Base-by-base conservation (phyloP, 331 rosid genomes). In the Pyracantha coccinea region DNA sequence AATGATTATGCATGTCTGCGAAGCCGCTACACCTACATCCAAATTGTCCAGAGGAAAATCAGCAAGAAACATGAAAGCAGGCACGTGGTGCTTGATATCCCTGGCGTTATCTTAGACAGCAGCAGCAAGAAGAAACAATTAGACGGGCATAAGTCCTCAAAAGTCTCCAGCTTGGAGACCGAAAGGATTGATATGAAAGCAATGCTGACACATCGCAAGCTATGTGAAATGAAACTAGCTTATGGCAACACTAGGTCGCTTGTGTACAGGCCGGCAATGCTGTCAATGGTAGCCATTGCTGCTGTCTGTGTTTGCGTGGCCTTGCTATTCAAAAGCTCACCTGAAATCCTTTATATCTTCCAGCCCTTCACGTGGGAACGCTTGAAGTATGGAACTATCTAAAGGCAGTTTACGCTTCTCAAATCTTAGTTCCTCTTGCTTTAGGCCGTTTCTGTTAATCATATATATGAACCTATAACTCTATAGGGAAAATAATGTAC, bases 241-340 rank as follows among this genome's bases (percentile, higher is more conserved):
- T 84, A 84, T 17, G 74, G 89, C 50, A 75, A 28, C 44, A 82
- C 88, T 31, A 82, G 81, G 8, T 88, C 94, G 17, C 79, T 87
- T 75, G 86, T 89, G 62, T 91, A 91, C 82, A 79, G 92, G 80
- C 98, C 98, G 0, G 97, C 93, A 54, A 85, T 93, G 94, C 90
- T 93, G 15, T 93, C 98, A 2, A 87, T 93, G 97, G 92, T 93
- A 52, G 91, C 93, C 68, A 87, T 93, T 72, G 98, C 98, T 28
- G 97, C 97, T 11, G 94, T 93, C 4, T 93, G 98, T 77, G 98
- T 93, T 8, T 93, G 98, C 19, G 98, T 85, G 57, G 98, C 98
- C 14, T 86, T 93, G 78, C 92, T 93, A 72, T 93, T 93, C 78
- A 93, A 93, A 80, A 93, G 98, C 85, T 89, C 91, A 4, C 98